phyloP scores from a whole-genome alignment of 257 asterid genomes.

The Petunia axillaris region DNA sequence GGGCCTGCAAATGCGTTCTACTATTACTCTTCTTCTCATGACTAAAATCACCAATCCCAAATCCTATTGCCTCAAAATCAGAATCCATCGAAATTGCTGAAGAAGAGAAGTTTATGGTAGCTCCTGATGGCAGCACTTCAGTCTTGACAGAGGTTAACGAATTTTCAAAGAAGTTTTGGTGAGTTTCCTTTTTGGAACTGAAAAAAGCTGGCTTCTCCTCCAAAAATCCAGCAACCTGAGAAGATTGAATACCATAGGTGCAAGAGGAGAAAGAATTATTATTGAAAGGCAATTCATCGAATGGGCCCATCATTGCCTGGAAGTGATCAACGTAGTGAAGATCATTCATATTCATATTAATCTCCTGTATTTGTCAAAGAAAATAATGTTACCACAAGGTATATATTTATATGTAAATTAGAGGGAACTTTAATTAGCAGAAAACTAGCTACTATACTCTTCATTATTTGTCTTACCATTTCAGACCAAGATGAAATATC shows the following conservation, averaged over 20 bases:
- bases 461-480: constrained; percentile 23
- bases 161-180: neutral
- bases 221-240: constrained; percentile 6
- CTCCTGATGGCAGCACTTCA: neutral
- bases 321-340: neutral
- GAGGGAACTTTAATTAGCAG: neutral
- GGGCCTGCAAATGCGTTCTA: constrained; percentile 30
- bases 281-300: neutral
- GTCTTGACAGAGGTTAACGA: neutral
- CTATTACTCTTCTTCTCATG: neutral
- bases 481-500: constrained; percentile 28
- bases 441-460: too few species aligned
- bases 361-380: constrained; percentile 20
- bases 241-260: neutral
- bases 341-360: neutral
- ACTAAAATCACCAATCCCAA: neutral
- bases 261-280: neutral
- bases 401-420: neutral
- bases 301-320: neutral
- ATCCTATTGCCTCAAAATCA: neutral
- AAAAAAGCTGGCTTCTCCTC: neutral
- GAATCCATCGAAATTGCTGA: neutral
- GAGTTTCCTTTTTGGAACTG: neutral
- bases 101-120: constrained; percentile 12
- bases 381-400: too few species aligned